Evolutionary conservation across 768 basidiomycete species (phyloP), one percentile per base, ranked within the genome.

Genomic region (Rhizopogon sp.): DNA sequence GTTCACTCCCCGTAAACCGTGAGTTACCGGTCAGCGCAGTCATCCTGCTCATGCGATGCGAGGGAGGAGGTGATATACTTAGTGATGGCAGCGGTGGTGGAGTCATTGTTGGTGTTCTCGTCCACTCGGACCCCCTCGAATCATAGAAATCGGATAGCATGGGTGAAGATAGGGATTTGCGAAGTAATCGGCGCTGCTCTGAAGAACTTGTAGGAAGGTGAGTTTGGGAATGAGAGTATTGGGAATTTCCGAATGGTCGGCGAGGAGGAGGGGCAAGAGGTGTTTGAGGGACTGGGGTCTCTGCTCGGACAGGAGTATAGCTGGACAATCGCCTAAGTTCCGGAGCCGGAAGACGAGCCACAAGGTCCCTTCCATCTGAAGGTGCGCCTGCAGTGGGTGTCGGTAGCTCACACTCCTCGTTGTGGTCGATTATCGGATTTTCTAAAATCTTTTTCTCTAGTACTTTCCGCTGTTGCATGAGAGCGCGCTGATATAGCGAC

Each of bases 221-320:
- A 6, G 80, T 80, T 60, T 85, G 83, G 2, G 85, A 87, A 39
- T 75, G 67, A 13, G 84, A 87, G 60, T 78, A 79, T 17, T 77
- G 64, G 8, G 78, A 70, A 4, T 60, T 71, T 40, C 61, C 51
- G 54, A 78, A 65, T 29, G 78, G 66, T 60, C 76, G 70, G 59
- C 76, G 78, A 9, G 88, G 88, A 5, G 88, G 82, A 37, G 87
- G 88, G 2, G 82, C 74, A 17, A 90, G 74, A 20, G 87, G 83
- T 1, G 77, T 81, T 57, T 84, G 70, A 20, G 76, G 82, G 9
- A 77, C 80, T 11, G 88, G 89, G 0, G 85, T 88, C 57, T 85
- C 85, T 13, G 80, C 83, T 14, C 88, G 83, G 35, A 72, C 58
- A 20, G 82, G 81, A 39, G 79, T 69, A 43, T 76, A 76, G 57